phyloP scores from a whole-genome alignment of 345 rosid genomes.

The Angophora floribunda region DNA sequence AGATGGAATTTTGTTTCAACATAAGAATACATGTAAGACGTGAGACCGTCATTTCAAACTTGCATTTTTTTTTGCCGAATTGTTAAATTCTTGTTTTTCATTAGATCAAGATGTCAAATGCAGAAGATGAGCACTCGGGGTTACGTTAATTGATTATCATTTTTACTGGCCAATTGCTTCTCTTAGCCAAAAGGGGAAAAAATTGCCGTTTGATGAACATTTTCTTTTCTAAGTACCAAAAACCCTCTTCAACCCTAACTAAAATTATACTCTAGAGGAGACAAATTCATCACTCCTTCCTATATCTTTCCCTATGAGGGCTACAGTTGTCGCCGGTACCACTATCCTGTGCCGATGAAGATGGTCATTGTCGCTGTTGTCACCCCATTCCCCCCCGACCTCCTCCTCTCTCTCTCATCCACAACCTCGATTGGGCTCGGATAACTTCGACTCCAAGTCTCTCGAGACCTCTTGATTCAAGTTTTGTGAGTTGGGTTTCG shows the following conservation, averaged over 20 bases:
- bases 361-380: not conserved
- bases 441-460: not conserved
- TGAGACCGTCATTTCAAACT: not conserved
- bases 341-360: not conserved
- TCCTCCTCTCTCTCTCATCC: not conserved
- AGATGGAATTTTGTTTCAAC: not conserved
- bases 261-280: fast-evolving
- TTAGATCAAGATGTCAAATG: not conserved
- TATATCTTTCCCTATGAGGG: not conserved
- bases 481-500: not conserved
- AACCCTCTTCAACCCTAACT: not conserved
- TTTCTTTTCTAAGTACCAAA: not conserved
- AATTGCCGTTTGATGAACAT: not conserved
- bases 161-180: not conserved
- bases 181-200: not conserved
- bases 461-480: not conserved
- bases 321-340: not conserved
- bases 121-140: not conserved
- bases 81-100: too few relatives aligned
- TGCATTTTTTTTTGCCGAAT: too few relatives aligned
- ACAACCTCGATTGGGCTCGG: not conserved
- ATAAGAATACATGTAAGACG: not conserved
- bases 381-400: fast-evolving
- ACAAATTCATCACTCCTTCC: not conserved
- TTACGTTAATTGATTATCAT: too few relatives aligned